Conservation (phyloP, 1,139 yeast genomes). For the Arxiozyma heterogenica region DNA sequence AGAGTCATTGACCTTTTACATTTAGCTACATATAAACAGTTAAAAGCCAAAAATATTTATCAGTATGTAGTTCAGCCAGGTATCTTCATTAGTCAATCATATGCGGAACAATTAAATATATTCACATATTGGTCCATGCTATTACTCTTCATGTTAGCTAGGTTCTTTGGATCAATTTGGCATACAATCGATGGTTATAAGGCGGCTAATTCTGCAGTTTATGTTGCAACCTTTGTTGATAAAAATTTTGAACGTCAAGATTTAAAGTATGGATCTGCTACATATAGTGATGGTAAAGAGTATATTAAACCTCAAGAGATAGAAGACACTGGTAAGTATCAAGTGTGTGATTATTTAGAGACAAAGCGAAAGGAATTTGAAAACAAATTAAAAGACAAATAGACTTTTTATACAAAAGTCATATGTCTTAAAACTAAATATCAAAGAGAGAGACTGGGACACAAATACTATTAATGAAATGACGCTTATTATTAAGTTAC, state of each 20-base stretch:
- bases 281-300: conserved; percentile 54
- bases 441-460: not conserved
- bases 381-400: conserved; percentile 57
- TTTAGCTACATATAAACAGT: conserved; percentile 49
- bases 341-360: conserved; percentile 53
- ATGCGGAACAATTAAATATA: conserved; percentile 62
- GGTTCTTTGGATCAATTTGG: conserved; percentile 73
- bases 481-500: not conserved
- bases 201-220: conserved; percentile 81
- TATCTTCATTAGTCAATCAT: conserved; percentile 79
- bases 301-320: conserved; percentile 47
- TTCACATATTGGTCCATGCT: conserved; percentile 82
- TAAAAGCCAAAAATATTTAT: conserved; percentile 44
- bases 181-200: conserved; percentile 80
- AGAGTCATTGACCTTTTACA: conserved; percentile 77
- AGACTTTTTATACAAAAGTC: not conserved
- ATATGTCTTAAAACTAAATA: too few species aligned
- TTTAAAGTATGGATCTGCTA: conserved; percentile 67
- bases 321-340: conserved; percentile 54
- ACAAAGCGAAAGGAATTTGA: conserved; percentile 54
- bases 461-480: not conserved
- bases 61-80: conserved; percentile 91
- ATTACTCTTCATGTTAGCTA: conserved; percentile 69
- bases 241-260: conserved; percentile 40
- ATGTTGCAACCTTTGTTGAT: conserved; percentile 43